Conservation (phyloP, 768 basidiomycete genomes). For the Lactarius trivialis region DNA sequence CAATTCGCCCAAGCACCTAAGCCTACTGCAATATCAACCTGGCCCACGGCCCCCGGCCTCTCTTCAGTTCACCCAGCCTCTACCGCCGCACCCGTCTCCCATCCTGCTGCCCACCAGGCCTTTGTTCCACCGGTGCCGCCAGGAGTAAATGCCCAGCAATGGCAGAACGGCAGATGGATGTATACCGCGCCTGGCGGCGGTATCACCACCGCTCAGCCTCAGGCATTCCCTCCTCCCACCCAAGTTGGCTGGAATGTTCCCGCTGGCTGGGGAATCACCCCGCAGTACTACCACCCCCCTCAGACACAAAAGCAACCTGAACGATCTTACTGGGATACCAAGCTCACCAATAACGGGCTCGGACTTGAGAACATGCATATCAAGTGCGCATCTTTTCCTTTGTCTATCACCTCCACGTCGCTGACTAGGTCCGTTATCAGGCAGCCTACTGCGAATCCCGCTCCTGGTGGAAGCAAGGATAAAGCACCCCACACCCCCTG, state of each 20-base stretch:
- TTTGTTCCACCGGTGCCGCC: conserved; percentile 22
- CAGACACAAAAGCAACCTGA: conserved; percentile 57
- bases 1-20: conserved; percentile 15
- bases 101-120: background rate
- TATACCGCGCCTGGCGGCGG: conserved; percentile 8
- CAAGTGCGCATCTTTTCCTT: conserved; percentile 38
- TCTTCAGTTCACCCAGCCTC: background rate
- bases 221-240: conserved; percentile 13
- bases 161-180: conserved; percentile 24
- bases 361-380: conserved; percentile 61
- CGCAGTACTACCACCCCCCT: conserved; percentile 46
- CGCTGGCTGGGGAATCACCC: conserved; percentile 19
- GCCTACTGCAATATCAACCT: conserved; percentile 13
- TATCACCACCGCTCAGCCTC: conserved; percentile 1
- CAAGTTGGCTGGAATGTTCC: conserved; percentile 20
- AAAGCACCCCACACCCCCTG: conserved; percentile 54
- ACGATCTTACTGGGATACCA: conserved; percentile 56
- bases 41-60: conserved; percentile 20
- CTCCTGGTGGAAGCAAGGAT: conserved; percentile 20
- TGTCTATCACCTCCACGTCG: background rate
- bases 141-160: conserved; percentile 22
- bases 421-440: background rate
- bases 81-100: background rate
- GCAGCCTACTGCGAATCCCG: background rate
- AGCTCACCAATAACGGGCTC: conserved; percentile 55